Conservation (phyloP, 2,329 filamentous ascomycete genomes). For the Cryphonectria radicalis region DNA sequence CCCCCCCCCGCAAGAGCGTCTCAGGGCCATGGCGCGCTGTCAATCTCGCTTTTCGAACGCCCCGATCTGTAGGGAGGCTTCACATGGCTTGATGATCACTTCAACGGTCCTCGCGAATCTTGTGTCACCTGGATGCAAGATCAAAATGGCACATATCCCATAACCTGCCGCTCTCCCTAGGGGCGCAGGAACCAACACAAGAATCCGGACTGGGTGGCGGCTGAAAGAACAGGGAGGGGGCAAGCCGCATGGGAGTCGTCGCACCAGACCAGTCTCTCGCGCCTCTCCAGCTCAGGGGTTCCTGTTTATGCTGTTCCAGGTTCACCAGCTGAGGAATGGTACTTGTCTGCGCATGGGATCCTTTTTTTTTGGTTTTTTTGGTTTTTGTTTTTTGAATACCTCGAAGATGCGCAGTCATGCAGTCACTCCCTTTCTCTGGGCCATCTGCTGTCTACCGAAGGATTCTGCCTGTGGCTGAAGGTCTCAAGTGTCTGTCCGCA, state of each 20-base stretch:
- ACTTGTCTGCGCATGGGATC: constrained; percentile 34
- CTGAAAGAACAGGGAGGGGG: neutral
- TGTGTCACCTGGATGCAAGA: constrained; percentile 21
- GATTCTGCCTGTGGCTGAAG: constrained; percentile 45
- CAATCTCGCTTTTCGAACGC: constrained; percentile 33
- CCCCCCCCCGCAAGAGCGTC: neutral
- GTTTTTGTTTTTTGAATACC: constrained; percentile 39
- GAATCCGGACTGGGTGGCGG: neutral
- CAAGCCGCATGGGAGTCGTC: constrained; percentile 1
- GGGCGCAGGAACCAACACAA: neutral
- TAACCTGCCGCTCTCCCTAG: neutral
- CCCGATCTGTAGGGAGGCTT: constrained; percentile 32
- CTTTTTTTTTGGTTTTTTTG: constrained; percentile 38
- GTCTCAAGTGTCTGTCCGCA: constrained; percentile 52
- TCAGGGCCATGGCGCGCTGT: constrained; percentile 26
- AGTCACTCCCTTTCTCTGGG: constrained; percentile 42
- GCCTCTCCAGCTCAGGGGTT: constrained; percentile 8
- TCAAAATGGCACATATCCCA: constrained; percentile 9
- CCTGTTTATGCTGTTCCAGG: neutral
- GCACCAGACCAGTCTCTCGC: constrained; percentile 8
- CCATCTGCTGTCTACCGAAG: constrained; percentile 38
- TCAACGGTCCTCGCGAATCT: constrained; percentile 29
- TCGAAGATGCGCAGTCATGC: constrained; percentile 50
- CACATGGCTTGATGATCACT: neutral
- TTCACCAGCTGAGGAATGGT: neutral